Evolutionary conservation across 2,329 filamentous ascomycete species (phyloP).

Genomic region (Stemphylium lycopersici): DNA sequence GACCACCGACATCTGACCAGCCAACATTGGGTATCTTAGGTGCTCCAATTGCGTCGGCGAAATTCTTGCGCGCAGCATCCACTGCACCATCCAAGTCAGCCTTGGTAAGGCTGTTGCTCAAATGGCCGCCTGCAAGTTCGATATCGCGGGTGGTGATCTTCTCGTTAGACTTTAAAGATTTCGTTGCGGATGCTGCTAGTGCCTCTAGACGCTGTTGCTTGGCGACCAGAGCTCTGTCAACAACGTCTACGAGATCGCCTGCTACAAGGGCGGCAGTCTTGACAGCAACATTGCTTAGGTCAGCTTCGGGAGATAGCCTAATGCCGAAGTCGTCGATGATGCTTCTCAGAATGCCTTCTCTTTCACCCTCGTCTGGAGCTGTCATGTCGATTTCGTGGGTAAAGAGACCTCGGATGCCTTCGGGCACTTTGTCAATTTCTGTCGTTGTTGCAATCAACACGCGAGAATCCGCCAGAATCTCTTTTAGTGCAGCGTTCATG

Average conservation of each 20-base stretch:
- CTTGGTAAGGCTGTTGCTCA: slow-evolving; percentile 78
- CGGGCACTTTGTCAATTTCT: slow-evolving; percentile 91
- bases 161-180: slow-evolving; percentile 39
- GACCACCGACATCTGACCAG: slow-evolving; percentile 94
- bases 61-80: slow-evolving; percentile 95
- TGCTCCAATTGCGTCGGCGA: slow-evolving; percentile 94
- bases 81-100: slow-evolving; percentile 91
- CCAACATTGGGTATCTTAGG: slow-evolving; percentile 97
- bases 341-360: slow-evolving; percentile 82
- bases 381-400: slow-evolving; percentile 94
- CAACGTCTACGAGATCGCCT: slow-evolving; percentile 91
- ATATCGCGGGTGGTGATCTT: slow-evolving; percentile 77
- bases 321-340: slow-evolving; percentile 79
- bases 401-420: slow-evolving; percentile 87
- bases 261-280: slow-evolving; percentile 96
- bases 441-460: slow-evolving; percentile 93
- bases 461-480: slow-evolving; percentile 78
- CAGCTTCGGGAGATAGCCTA: slow-evolving; percentile 80
- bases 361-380: slow-evolving; percentile 89
- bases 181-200: slow-evolving; percentile 62
- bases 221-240: slow-evolving; percentile 84
- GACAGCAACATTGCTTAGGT: slow-evolving; percentile 82
- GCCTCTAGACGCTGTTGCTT: slow-evolving; percentile 76
- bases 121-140: slow-evolving; percentile 83
- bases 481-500: slow-evolving; percentile 83